Evolutionary conservation across 805 yeast species (phyloP).

Genomic region (Yarrowia osloensis): DNA sequence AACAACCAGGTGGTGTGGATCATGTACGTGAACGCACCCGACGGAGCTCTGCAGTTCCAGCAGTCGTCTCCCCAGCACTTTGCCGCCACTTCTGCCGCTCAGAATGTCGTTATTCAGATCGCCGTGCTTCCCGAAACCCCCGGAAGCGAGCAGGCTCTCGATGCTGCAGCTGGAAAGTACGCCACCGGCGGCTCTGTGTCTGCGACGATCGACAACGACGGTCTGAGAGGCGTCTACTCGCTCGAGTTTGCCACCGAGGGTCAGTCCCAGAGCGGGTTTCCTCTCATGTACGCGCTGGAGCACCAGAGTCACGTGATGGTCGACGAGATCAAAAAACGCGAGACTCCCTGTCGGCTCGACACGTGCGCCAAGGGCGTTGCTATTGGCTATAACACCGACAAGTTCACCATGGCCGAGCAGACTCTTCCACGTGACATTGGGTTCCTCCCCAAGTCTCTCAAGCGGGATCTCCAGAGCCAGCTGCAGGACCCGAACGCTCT

Average conservation of each 20-base stretch:
- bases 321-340: conserved; percentile 37
- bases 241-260: conserved; percentile 38
- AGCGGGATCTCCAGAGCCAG: conserved; percentile 46
- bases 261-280: neutral
- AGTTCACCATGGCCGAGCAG: conserved; percentile 42
- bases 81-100: conserved; percentile 48
- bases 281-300: conserved; percentile 60
- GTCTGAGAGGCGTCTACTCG: conserved; percentile 18
- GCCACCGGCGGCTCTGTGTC: conserved; percentile 52
- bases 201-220: conserved; percentile 41
- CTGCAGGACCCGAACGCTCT: conserved; percentile 43
- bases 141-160: conserved; percentile 47
- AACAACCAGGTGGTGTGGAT: conserved; percentile 64
- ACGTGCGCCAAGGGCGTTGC: conserved; percentile 50
- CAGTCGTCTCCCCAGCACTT: conserved; percentile 42
- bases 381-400: conserved; percentile 42
- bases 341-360: conserved; percentile 45
- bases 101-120: conserved; percentile 60
- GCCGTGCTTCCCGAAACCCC: conserved; percentile 50
- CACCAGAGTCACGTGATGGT: conserved; percentile 54
- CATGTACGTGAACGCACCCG: conserved; percentile 51
- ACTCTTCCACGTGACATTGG: conserved; percentile 46
- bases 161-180: conserved; percentile 64
- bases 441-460: conserved; percentile 58
- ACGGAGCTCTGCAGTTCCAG: conserved; percentile 38